Percentiles rank a stretch among this genome's conserved stretches.
Evolutionary conservation across 179 eudicot genomes (phyloP).

Genomic region (Corrigiola litoralis): DNA sequence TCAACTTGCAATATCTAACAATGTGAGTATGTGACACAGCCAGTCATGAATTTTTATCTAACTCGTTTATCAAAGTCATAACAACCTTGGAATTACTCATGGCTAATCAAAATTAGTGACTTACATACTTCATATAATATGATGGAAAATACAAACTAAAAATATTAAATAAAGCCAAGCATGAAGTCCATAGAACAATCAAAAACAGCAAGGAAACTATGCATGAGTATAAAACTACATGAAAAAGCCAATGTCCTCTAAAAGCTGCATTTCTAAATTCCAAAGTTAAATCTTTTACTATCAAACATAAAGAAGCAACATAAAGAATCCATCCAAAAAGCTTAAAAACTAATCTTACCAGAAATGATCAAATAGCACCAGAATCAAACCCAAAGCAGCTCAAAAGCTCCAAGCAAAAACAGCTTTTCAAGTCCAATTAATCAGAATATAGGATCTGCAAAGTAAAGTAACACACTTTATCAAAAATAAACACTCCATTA

Average conservation of each 20-base stretch:
- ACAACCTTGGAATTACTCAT: too few relatives aligned
- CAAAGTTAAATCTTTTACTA: too few relatives aligned
- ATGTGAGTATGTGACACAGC: neutral
- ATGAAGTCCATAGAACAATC: neutral
- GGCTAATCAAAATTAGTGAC: too few relatives aligned
- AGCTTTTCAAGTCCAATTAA: slow-evolving; percentile 17
- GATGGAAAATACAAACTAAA: too few relatives aligned
- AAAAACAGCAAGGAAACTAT: neutral
- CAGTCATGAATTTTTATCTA: neutral
- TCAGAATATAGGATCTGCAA: slow-evolving; percentile 16
- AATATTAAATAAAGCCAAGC: too few relatives aligned
- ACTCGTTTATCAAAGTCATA: neutral
- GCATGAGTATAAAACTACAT: neutral
- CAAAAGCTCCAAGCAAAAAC: slow-evolving; percentile 9
- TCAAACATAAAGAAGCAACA: neutral
- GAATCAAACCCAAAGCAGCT: slow-evolving; percentile 8
- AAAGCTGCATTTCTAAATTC: neutral
- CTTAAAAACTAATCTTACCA: slow-evolving; percentile 13
- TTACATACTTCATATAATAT: too few relatives aligned
- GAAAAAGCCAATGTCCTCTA: neutral
- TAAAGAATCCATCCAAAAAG: neutral
- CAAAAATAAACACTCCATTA: neutral
- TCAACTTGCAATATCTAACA: neutral
- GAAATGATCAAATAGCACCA: neutral
- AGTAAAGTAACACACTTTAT: slow-evolving; percentile 6